Percentiles rank a stretch among this genome's conserved stretches.
Evolutionary conservation across 2,329 filamentous ascomycete genomes (phyloP).

Genomic region (Rutstroemia sp.): DNA sequence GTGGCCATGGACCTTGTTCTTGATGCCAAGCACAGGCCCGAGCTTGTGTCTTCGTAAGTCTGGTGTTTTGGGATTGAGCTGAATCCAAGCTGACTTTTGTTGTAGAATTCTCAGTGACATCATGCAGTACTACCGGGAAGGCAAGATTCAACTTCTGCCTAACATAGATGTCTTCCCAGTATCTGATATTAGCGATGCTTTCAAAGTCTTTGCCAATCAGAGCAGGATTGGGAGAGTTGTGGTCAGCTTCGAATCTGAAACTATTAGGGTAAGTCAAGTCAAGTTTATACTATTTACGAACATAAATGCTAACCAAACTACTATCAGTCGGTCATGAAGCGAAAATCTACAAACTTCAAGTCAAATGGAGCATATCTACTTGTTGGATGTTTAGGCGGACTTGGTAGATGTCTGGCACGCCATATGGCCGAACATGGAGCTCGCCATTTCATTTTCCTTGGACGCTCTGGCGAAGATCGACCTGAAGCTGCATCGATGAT

Average conservation of each 20-base stretch:
- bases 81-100: not conserved
- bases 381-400: conserved; percentile 15
- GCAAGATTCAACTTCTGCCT: not conserved
- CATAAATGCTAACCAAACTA: not conserved
- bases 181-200: not conserved
- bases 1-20: conserved; percentile 5
- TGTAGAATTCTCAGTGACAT: not conserved
- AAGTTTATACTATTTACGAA: not conserved
- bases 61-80: accelerated
- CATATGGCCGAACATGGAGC: conserved; percentile 10
- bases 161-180: not conserved
- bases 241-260: not conserved
- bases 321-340: not conserved
- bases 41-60: not conserved
- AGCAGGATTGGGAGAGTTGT: conserved; percentile 5
- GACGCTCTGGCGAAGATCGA: conserved; percentile 1
- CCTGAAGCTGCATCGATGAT: conserved; percentile 5
- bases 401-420: conserved; percentile 12
- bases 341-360: conserved; percentile 3
- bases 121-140: not conserved
- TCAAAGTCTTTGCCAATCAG: not conserved
- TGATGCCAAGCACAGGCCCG: not conserved
- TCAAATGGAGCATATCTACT: conserved; percentile 10
- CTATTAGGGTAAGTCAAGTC: not conserved
- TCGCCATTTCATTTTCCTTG: conserved; percentile 6